Evolutionary conservation across 371 early-diverging fungal species (phyloP).

Genomic region (Rhizopus arrhizus): DNA sequence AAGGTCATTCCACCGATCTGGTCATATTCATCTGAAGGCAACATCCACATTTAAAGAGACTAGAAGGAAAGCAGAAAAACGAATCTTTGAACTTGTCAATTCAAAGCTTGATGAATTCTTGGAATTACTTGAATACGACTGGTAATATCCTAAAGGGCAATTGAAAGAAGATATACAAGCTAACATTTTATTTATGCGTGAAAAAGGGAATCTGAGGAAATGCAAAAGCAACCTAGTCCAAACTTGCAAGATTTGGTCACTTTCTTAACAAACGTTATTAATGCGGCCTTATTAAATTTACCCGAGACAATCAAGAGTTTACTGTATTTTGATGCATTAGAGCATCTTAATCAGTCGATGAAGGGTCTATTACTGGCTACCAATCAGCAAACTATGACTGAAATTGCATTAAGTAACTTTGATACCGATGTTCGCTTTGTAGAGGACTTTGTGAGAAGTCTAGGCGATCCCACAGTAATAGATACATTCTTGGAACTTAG

Average conservation of each 20-base stretch:
- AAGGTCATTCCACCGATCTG: conserved; percentile 60
- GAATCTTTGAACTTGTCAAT: conserved; percentile 80
- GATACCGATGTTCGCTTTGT: conserved; percentile 75
- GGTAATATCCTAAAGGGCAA: conserved; percentile 39
- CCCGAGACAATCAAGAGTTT: conserved; percentile 69
- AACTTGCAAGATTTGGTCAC: conserved; percentile 75
- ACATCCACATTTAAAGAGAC: conserved; percentile 75
- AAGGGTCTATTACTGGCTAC: conserved; percentile 63
- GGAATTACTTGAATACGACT: conserved; percentile 82
- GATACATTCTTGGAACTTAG: conserved; percentile 74
- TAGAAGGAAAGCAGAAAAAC: conserved; percentile 71
- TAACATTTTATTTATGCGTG: neutral
- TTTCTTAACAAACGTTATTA: conserved; percentile 70
- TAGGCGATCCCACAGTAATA: conserved; percentile 68
- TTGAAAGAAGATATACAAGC: too few relatives aligned
- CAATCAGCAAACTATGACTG: conserved; percentile 64
- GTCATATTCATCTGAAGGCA: conserved; percentile 69
- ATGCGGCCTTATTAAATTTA: conserved; percentile 70
- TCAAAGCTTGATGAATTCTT: conserved; percentile 82
- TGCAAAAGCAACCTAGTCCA: conserved; percentile 58
- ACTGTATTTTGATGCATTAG: conserved; percentile 77
- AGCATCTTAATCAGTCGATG: conserved; percentile 71
- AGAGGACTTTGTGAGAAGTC: conserved; percentile 68
- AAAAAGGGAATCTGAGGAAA: conserved; percentile 41
- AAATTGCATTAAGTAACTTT: conserved; percentile 67